A percentile compares a stretch with the other conserved stretches of the same genome.
Conservation (phyloP, 345 rosid species). For the Eucalyptus victrix region DNA sequence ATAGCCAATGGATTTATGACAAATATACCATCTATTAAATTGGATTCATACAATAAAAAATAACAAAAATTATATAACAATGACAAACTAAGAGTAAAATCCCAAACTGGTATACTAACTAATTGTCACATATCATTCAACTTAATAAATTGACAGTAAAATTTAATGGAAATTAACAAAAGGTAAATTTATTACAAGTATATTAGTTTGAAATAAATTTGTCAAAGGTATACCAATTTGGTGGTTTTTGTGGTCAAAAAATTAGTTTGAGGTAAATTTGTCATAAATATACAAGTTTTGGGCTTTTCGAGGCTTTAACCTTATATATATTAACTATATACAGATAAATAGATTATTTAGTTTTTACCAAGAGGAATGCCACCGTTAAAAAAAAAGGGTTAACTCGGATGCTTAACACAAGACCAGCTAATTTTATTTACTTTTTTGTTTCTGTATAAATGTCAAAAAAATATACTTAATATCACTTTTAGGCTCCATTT, state of each 20-base stretch:
- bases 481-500: neutral
- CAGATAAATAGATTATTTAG: neutral
- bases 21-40: rapidly evolving
- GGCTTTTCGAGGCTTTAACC: rapidly evolving
- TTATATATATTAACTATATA: neutral
- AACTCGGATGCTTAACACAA: neutral
- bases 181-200: no score
- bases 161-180: no score
- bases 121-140: no score
- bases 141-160: no score
- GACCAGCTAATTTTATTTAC: neutral
- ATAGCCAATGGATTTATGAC: rapidly evolving
- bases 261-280: no score
- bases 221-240: rapidly evolving
- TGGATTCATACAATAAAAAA: no score
- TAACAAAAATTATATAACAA: no score
- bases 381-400: neutral
- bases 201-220: no score
- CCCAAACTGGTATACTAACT: no score
- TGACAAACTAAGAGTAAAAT: no score
- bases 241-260: no score
- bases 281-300: rapidly evolving
- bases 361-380: neutral
- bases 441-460: neutral
- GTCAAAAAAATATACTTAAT: neutral